Evolutionary conservation across 352 stramenopile species (phyloP).

Genomic region (Pythium scleroteichum): DNA sequence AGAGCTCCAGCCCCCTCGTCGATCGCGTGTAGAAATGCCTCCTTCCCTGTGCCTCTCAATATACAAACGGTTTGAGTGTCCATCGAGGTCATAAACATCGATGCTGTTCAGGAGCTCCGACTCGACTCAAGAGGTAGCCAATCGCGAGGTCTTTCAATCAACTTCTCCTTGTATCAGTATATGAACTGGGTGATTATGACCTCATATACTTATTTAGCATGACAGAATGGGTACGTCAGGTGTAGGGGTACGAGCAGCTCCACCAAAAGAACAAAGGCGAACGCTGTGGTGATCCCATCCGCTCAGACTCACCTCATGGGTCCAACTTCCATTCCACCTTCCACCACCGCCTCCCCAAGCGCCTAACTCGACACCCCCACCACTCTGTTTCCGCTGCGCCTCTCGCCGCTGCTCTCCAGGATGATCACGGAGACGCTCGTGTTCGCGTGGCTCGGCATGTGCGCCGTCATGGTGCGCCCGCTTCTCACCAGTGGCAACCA

Average conservation of each 20-base stretch:
- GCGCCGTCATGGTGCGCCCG: conserved; percentile 52
- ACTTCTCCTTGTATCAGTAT: no score
- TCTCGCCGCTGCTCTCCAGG: neutral
- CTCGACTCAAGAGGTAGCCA: no score
- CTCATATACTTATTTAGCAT: neutral
- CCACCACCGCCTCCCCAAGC: neutral
- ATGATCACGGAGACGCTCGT: conserved; percentile 67
- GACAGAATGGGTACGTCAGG: neutral
- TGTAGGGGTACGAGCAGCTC: conserved; percentile 1
- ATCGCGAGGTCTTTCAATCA: no score
- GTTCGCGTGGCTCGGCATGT: conserved; percentile 62
- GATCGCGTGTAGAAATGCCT: no score
- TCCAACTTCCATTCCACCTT: neutral
- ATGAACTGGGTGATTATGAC: neutral
- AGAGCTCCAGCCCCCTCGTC: no score
- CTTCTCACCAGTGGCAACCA: no score
- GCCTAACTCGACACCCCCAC: neutral
- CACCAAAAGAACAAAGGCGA: conserved; percentile 25
- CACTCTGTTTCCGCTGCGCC: conserved; percentile 12
- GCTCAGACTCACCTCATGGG: conserved; percentile 1
- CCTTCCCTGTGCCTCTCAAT: no score
- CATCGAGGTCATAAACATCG: no score
- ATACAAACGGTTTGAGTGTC: no score
- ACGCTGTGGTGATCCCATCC: conserved; percentile 20
- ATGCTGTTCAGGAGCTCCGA: no score